phyloP scores from a whole-genome alignment of 2,329 filamentous ascomycete species.

The Clonostachys solani region DNA sequence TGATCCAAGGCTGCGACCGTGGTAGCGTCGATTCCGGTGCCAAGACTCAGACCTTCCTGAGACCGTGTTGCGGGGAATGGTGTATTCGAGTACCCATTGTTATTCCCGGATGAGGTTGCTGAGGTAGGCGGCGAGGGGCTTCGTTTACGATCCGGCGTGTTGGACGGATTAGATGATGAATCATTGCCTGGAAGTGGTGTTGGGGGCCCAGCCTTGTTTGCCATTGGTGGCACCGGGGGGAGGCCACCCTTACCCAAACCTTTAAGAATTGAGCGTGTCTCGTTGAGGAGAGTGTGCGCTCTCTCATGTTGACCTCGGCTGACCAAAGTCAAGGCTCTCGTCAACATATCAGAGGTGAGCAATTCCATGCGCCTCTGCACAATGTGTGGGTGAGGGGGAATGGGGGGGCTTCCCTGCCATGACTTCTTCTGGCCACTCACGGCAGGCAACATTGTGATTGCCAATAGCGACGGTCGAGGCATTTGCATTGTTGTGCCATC shows the following conservation, averaged over 20 bases:
- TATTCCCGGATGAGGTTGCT: constrained; percentile 32
- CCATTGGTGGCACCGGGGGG: constrained; percentile 73
- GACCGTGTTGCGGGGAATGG: constrained; percentile 48
- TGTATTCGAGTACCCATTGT: constrained; percentile 28
- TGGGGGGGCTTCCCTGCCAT: constrained; percentile 67
- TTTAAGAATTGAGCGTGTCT: constrained; percentile 93
- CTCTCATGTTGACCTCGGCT: constrained; percentile 90
- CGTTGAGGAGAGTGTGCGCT: constrained; percentile 84
- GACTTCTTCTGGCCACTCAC: constrained; percentile 59
- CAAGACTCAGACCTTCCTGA: constrained; percentile 52
- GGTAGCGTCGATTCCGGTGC: constrained; percentile 74
- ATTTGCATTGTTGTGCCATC: constrained; percentile 84
- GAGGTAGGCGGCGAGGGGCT: constrained; percentile 51
- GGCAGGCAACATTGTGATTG: constrained; percentile 90
- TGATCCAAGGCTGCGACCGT: constrained; percentile 86
- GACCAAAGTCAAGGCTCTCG: constrained; percentile 83
- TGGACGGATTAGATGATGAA: constrained; percentile 32
- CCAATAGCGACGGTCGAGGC: constrained; percentile 82
- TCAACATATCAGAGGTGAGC: constrained; percentile 96
- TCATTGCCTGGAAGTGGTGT: constrained; percentile 44
- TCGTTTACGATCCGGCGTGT: constrained; percentile 50
- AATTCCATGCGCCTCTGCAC: constrained; percentile 97
- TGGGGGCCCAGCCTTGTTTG: constrained; percentile 35
- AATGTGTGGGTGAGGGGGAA: constrained; percentile 90
- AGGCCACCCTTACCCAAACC: constrained; percentile 92